Evolutionary conservation across 805 yeast genomes (phyloP).

Genomic region (Candida adriatica): DNA sequence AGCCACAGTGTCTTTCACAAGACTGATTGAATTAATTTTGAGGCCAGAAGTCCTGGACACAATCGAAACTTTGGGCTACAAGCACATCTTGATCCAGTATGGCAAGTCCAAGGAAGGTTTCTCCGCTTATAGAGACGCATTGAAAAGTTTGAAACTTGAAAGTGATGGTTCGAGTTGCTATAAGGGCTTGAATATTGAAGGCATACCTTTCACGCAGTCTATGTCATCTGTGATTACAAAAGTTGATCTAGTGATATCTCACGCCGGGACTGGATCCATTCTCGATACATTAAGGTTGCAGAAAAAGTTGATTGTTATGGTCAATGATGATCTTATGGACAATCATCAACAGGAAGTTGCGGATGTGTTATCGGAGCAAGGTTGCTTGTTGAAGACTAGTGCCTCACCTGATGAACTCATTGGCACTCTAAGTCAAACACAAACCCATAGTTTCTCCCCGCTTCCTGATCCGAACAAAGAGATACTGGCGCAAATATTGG

Average conservation of each 20-base stretch:
- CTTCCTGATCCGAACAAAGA: conserved; percentile 22
- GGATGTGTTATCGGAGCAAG: conserved; percentile 34
- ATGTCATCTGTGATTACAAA: conserved; percentile 34
- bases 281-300: conserved; percentile 59
- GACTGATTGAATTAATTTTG: conserved; percentile 42
- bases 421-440: conserved; percentile 9
- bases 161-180: conserved; percentile 1
- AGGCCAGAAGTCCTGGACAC: conserved; percentile 27
- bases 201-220: conserved; percentile 40
- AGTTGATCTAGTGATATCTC: conserved; percentile 67
- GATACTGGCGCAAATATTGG: conserved; percentile 6
- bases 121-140: conserved; percentile 14
- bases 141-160: conserved; percentile 2
- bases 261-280: conserved; percentile 91
- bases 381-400: conserved; percentile 24
- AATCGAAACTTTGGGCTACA: conserved; percentile 32
- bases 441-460: conserved; percentile 7
- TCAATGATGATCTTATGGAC: conserved; percentile 70
- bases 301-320: conserved; percentile 61
- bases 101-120: conserved; percentile 35
- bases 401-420: conserved; percentile 13
- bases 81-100: conserved; percentile 47
- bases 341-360: conserved; percentile 84
- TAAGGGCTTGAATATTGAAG: conserved; percentile 28
- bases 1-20: conserved; percentile 79